Conservation (phyloP, 2,329 filamentous ascomycete species). For the Colletotrichum eremochloae region DNA sequence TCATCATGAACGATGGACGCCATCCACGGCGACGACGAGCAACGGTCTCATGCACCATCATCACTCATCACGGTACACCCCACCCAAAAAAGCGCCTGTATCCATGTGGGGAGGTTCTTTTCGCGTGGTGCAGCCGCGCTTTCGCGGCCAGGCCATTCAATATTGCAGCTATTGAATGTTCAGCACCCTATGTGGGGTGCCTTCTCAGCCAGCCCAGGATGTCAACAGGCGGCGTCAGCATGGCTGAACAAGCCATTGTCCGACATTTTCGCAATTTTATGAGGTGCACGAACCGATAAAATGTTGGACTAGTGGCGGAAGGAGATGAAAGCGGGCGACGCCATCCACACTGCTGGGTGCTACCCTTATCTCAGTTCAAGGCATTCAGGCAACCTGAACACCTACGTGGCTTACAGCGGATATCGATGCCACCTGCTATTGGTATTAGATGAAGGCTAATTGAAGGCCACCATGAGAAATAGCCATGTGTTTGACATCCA, state of each 20-base stretch:
- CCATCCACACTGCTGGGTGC: background rate
- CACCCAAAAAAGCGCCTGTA: constrained; percentile 1
- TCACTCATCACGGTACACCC: background rate
- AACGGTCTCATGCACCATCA: background rate
- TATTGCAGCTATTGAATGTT: constrained; percentile 17
- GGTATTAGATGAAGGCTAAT: background rate
- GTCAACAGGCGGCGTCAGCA: constrained; percentile 7
- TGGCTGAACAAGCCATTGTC: constrained; percentile 26
- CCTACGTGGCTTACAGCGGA: background rate
- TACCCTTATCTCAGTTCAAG: constrained; percentile 12
- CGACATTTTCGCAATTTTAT: constrained; percentile 11
- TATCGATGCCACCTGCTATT: background rate
- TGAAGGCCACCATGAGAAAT: background rate
- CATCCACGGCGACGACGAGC: background rate
- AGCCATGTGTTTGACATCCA: background rate
- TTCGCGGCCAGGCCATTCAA: background rate
- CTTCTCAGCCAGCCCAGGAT: constrained; percentile 23
- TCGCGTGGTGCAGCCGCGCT: background rate
- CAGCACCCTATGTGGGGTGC: constrained; percentile 8
- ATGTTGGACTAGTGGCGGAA: constrained; percentile 25
- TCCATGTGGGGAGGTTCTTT: background rate
- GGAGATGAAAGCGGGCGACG: constrained; percentile 6
- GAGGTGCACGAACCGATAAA: constrained; percentile 11
- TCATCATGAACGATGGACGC: background rate
- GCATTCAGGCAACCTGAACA: background rate